Conservation (phyloP, 306 rosid genomes). For the Pyrus betulifolia region DNA sequence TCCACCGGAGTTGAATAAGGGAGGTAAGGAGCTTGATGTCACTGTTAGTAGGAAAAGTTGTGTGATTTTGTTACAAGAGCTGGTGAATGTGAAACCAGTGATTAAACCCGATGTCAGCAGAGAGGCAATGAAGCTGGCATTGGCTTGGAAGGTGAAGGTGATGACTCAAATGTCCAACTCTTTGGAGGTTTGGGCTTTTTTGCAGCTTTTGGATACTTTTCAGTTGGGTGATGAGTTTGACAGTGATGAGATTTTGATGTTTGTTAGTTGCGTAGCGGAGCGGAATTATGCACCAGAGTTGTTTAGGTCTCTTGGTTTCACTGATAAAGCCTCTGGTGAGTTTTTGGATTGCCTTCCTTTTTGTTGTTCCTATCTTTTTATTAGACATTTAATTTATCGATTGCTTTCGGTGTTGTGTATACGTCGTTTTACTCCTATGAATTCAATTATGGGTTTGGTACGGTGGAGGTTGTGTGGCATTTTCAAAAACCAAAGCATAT, state of each 20-base stretch:
- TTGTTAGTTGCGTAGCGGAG: slow-evolving; percentile 6
- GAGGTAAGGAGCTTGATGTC: slow-evolving; percentile 1
- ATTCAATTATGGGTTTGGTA: not conserved
- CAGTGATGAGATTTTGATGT: slow-evolving; percentile 19
- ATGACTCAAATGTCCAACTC: slow-evolving; percentile 5
- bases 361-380: not conserved
- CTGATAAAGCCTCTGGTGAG: slow-evolving; percentile 32
- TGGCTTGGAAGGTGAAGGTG: slow-evolving; percentile 26
- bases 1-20: slow-evolving; percentile 1
- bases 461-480: not conserved
- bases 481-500: not conserved
- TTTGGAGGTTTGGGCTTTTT: slow-evolving; percentile 19
- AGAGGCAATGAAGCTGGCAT: slow-evolving; percentile 22
- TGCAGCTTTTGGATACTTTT: slow-evolving; percentile 28
- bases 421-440: not conserved
- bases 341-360: not conserved
- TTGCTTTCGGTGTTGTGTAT: not conserved
- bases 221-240: slow-evolving; percentile 23
- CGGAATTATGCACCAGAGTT: slow-evolving; percentile 24
- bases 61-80: slow-evolving; percentile 34
- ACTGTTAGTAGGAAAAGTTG: slow-evolving; percentile 18
- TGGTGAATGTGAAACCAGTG: slow-evolving; percentile 9
- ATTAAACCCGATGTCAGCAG: slow-evolving; percentile 5
- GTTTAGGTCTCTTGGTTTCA: slow-evolving; percentile 32
- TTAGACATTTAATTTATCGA: not conserved